phyloP scores from a whole-genome alignment of 2,329 filamentous ascomycete genomes.

The Alternaria panax region DNA sequence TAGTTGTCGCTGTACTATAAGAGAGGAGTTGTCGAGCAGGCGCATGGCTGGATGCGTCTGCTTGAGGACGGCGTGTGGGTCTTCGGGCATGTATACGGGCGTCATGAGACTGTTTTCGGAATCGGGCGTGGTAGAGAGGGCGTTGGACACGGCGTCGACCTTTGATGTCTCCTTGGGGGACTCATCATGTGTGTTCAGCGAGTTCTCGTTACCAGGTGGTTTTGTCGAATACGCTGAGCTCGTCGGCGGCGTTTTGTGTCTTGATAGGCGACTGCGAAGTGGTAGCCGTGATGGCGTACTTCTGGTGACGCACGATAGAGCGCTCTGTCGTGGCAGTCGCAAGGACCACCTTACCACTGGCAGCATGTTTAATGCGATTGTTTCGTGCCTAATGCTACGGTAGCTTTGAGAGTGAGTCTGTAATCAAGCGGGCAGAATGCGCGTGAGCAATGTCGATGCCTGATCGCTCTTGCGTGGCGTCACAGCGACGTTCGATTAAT shows the following conservation, averaged over 20 bases:
- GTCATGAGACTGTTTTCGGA: slow-evolving; percentile 62
- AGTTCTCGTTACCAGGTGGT: slow-evolving; percentile 12
- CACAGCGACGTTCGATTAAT: slow-evolving; percentile 1
- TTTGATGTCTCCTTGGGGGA: slow-evolving; percentile 32
- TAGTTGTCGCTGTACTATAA: slow-evolving; percentile 69
- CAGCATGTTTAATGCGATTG: slow-evolving; percentile 30
- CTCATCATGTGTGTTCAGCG: slow-evolving; percentile 17
- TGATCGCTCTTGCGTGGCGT: slow-evolving; percentile 10
- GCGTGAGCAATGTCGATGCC: background rate
- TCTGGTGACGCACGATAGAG: slow-evolving; percentile 35
- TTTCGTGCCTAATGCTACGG: slow-evolving; percentile 2
- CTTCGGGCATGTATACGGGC: slow-evolving; percentile 68
- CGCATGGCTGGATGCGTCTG: slow-evolving; percentile 64
- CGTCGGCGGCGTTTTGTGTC: slow-evolving; percentile 20
- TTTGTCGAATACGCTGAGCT: slow-evolving; percentile 20
- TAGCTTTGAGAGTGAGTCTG: background rate
- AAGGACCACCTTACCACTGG: slow-evolving; percentile 37
- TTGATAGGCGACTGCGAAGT: slow-evolving; percentile 35
- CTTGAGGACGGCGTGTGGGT: slow-evolving; percentile 66
- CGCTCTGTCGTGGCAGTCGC: slow-evolving; percentile 33
- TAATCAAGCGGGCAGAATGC: slow-evolving; percentile 1
- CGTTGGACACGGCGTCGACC: slow-evolving; percentile 54
- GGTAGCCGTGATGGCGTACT: slow-evolving; percentile 26
- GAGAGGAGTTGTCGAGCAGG: slow-evolving; percentile 66
- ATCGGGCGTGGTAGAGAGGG: slow-evolving; percentile 52